phyloP scores from a whole-genome alignment of 129 eudicot genomes.

The Ambrosia artemisiifolia region DNA sequence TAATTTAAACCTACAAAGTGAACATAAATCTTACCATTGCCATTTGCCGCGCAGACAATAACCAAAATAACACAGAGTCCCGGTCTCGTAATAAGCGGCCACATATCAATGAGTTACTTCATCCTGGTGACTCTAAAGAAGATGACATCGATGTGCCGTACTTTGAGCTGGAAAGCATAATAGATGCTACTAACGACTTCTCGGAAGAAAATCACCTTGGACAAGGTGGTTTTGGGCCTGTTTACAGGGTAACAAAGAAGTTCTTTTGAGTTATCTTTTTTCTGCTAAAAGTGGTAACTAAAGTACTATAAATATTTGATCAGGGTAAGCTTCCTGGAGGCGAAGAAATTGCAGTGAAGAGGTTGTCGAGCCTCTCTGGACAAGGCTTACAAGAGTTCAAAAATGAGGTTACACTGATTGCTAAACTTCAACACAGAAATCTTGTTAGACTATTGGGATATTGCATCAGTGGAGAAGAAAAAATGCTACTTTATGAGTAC shows the following conservation, averaged over 20 bases:
- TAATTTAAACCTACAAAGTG: background rate
- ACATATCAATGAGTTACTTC: slow-evolving; percentile 10
- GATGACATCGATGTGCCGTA: slow-evolving; percentile 32
- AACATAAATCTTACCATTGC: background rate
- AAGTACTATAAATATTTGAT: background rate
- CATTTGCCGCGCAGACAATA: background rate
- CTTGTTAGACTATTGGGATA: slow-evolving; percentile 29
- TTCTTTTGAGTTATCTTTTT: background rate
- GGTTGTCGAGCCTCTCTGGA: slow-evolving; percentile 26
- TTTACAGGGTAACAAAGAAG: slow-evolving; percentile 22
- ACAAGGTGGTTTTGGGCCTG: slow-evolving; percentile 38
- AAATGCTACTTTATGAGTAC: slow-evolving; percentile 19
- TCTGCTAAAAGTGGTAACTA: background rate
- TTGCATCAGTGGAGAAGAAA: slow-evolving; percentile 24
- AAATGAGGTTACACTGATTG: slow-evolving; percentile 27
- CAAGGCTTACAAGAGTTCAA: slow-evolving; percentile 29
- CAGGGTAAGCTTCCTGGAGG: slow-evolving; percentile 13
- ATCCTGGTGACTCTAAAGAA: slow-evolving; percentile 10
- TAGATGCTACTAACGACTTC: slow-evolving; percentile 26
- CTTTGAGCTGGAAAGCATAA: slow-evolving; percentile 24
- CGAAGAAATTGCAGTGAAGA: slow-evolving; percentile 28
- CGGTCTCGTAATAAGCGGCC: background rate
- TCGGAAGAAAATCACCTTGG: slow-evolving; percentile 28
- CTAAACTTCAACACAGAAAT: slow-evolving; percentile 32
- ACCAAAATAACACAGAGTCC: background rate